These are phyloP conservation scores for Eucalyptus shirleyi DNA, from an alignment of 345 rosid species.

Conservation along the genomic window DNA sequence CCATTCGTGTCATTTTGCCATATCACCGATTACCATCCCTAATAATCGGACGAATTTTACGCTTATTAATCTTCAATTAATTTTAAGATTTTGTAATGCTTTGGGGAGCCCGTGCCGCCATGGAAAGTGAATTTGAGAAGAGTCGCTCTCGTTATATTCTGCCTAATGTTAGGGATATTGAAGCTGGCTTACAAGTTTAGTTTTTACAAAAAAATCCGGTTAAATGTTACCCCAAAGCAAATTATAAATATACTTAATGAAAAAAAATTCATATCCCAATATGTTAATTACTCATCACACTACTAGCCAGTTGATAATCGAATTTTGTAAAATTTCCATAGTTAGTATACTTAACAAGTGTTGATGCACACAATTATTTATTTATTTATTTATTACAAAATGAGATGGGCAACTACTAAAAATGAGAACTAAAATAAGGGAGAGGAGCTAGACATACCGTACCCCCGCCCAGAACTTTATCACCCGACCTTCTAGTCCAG, in stretches of 20 bases:
- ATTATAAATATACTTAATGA: not conserved
- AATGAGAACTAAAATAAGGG: not conserved
- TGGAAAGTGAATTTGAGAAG: not conserved
- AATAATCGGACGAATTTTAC: accelerated
- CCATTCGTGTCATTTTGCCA: not conserved
- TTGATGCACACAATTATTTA: not conserved
- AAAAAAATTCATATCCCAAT: not conserved
- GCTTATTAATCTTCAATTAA: not conserved
- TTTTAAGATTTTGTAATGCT: not conserved
- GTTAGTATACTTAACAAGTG: not conserved
- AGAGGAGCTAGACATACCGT: not conserved
- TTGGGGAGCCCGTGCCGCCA: not conserved
- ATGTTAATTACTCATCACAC: not conserved
- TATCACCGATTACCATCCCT: not conserved
- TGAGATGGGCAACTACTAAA: not conserved
- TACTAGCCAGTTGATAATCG: not conserved
- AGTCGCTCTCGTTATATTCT: not conserved
- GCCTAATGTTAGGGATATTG: not conserved
- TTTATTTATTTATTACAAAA: too few species aligned
- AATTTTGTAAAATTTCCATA: not conserved
- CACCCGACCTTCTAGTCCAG: not conserved
- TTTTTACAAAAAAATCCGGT: not conserved
- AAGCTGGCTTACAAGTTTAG: not conserved
- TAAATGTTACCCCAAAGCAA: not conserved
- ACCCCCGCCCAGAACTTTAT: not conserved